These are phyloP conservation scores for Solanum chiquidenum DNA, from an alignment of 257 asterid genomes.

Conservation along the genomic window DNA sequence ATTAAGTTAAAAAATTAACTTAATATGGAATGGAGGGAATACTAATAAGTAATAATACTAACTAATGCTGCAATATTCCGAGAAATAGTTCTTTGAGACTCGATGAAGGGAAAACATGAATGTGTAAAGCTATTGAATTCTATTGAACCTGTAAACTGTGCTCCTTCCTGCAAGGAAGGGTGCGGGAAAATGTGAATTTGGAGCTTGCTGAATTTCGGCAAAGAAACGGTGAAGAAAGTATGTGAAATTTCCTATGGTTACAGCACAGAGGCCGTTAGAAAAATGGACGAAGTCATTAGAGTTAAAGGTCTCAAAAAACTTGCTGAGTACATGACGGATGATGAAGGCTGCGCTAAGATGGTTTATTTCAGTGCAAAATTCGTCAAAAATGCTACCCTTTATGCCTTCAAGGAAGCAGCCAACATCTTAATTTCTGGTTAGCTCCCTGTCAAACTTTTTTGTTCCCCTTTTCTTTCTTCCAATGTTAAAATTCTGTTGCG, in stretches of 20 bases:
- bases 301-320: neutral
- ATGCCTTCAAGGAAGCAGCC: conserved; percentile 15
- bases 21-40: too few relatives aligned
- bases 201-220: too few relatives aligned
- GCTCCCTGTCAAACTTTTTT: neutral
- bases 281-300: neutral
- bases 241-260: neutral
- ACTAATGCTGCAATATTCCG: too few relatives aligned
- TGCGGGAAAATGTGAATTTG: too few relatives aligned
- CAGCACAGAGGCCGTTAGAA: neutral
- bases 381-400: conserved; percentile 16
- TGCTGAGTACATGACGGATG: conserved; percentile 11
- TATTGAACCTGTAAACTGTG: too few relatives aligned
- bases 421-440: conserved; percentile 32
- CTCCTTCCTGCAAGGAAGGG: too few relatives aligned
- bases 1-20: too few relatives aligned
- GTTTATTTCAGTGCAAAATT: conserved; percentile 6
- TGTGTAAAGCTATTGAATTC: too few relatives aligned
- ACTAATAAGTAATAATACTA: too few relatives aligned
- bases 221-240: neutral
- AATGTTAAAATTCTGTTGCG: too few relatives aligned
- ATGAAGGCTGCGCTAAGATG: conserved; percentile 23
- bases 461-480: too few relatives aligned
- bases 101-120: neutral
- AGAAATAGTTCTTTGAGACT: neutral